phyloP scores from a whole-genome alignment of 2,329 filamentous ascomycete species.

The Torrubiellomyces zombiae region DNA sequence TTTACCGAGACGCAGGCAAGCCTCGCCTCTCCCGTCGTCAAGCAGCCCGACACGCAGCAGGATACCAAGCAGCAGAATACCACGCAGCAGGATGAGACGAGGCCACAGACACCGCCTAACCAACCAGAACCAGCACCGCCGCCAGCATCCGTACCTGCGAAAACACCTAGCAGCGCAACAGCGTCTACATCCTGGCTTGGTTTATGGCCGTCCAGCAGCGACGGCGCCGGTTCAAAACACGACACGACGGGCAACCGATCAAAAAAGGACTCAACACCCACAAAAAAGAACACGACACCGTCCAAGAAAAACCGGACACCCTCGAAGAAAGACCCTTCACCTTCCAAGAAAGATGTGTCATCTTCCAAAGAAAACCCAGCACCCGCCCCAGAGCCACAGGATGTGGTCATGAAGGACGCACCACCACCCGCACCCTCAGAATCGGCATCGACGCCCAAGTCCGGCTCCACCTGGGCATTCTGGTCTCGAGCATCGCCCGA shows the following conservation, averaged over 20 bases:
- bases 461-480: conserved; percentile 62
- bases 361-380: conserved; percentile 2
- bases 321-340: background rate
- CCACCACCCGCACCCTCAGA: conserved; percentile 15
- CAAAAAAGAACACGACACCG: conserved; percentile 2
- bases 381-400: conserved; percentile 14
- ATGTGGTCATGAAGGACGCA: conserved; percentile 27
- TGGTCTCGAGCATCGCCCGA: conserved; percentile 48
- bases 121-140: conserved; percentile 7
- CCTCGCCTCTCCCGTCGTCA: conserved; percentile 3
- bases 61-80: conserved; percentile 8
- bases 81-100: conserved; percentile 2
- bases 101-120: conserved; percentile 3
- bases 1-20: too few species aligned
- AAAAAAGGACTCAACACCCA: background rate
- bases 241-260: conserved; percentile 1
- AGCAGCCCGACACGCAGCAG: conserved; percentile 7
- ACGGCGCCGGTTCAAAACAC: conserved; percentile 5
- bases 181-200: conserved; percentile 21
- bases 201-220: conserved; percentile 18
- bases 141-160: conserved; percentile 5
- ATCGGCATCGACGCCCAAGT: conserved; percentile 23
- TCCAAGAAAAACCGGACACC: conserved; percentile 1
- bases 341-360: conserved; percentile 1
- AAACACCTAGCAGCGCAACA: conserved; percentile 6